Evolutionary conservation across 148 eudicot genomes (phyloP), one percentile per base, ranked within the genome.

Genomic region (Heliamphora exappendiculata): DNA sequence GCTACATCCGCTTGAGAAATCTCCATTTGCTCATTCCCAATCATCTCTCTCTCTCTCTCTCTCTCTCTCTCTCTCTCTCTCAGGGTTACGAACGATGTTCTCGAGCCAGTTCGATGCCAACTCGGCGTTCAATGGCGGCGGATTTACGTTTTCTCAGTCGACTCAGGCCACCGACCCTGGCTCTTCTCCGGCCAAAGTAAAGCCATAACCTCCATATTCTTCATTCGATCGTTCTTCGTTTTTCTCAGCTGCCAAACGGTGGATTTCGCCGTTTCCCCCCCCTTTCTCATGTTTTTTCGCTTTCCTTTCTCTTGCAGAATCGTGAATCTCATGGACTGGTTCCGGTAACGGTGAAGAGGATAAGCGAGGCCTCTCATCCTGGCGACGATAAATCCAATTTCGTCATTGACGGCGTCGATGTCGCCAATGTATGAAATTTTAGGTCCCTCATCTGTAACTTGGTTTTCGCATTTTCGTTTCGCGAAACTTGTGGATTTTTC

Each of bases 311-410:
- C 31, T 58, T 75, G 82, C 81, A 93, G 97, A 85, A 66, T 79
- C 89, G 93, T 16, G 90, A 88, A 34, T 75, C 86, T 20, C 88
- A 84, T 44, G 87, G 89, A 53, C 76, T 80, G 10, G 78, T 89
- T 39, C 98, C 97, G 49, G 72, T 94, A 2, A 89, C 98, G 0
- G 90, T 92, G 81, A 92, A 92, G 91, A 89, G 85, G 75, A 94
- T 94, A 9, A 90, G 91, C 53, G 92, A 89, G 77, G 93, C 94
- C 1, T 87, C 92, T 63, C 92, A 78, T 34, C 75, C 90, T 0
- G 88, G 83, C 17, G 93, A 88, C 41, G 91, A 86, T 41, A 90
- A 90, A 66, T 83, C 91, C 39, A 87, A 75, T 80, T 89, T 86
- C 72, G 74, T 81, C 11, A 80, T 94, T 67, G 89, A 87, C 54